Percentiles rank a stretch among this genome's conserved stretches.
phyloP scores from a whole-genome alignment of 140 eudicot species.

The Oenanthe javanica region DNA sequence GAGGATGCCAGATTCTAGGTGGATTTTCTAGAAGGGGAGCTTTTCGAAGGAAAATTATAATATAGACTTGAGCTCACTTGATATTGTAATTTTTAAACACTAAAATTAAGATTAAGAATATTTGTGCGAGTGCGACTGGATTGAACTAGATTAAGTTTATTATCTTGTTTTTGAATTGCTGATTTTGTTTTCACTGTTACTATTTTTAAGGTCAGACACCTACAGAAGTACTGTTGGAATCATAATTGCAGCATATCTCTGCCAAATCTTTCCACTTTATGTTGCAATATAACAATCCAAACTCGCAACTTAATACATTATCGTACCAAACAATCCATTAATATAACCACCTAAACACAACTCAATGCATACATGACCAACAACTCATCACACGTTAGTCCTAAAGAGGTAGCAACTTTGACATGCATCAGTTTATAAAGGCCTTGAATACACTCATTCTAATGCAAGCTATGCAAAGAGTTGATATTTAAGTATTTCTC shows the following conservation, averaged over 20 bases:
- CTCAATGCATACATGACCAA: too few relatives aligned
- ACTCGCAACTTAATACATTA: too few relatives aligned
- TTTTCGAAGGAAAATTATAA: background rate
- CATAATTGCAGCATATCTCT: background rate
- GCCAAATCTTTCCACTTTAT: background rate
- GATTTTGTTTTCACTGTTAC: background rate
- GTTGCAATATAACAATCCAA: background rate
- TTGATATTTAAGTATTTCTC: background rate
- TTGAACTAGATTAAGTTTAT: background rate
- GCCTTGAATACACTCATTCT: too few relatives aligned
- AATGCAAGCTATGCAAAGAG: background rate
- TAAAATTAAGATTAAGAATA: background rate
- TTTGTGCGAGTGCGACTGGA: background rate
- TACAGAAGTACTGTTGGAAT: background rate
- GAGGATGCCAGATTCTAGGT: background rate
- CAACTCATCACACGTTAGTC: too few relatives aligned
- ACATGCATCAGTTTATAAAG: too few relatives aligned
- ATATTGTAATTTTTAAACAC: background rate
- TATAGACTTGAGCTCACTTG: background rate
- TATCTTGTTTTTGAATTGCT: background rate
- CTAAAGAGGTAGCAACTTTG: too few relatives aligned
- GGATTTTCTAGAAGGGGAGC: background rate
- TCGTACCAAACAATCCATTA: too few relatives aligned
- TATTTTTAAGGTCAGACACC: background rate
- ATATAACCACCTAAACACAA: too few relatives aligned